Evolutionary conservation across 805 yeast species (phyloP).

Genomic region (Candida methanosorbosa): DNA sequence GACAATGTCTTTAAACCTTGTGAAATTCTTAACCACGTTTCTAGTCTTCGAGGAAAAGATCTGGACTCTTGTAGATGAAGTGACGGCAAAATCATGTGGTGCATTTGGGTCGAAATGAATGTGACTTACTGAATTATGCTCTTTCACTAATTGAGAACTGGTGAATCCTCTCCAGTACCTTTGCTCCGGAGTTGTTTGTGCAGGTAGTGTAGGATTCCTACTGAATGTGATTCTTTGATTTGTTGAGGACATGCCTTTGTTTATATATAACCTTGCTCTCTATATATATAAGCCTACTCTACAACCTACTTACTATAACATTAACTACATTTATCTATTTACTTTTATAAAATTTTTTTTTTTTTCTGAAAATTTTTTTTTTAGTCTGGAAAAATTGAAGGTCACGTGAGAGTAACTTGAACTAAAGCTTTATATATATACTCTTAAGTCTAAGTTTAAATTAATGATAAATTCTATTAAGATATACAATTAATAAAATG

Average conservation of each 20-base stretch:
- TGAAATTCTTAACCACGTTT: slow-evolving; percentile 79
- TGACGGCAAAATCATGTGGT: slow-evolving; percentile 90
- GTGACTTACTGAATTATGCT: slow-evolving; percentile 85
- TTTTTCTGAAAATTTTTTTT: no score
- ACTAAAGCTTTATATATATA: no score
- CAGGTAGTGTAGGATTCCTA: slow-evolving; percentile 70
- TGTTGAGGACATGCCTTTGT: slow-evolving; percentile 78
- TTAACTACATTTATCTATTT: no score
- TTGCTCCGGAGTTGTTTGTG: slow-evolving; percentile 85
- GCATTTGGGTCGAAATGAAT: slow-evolving; percentile 77
- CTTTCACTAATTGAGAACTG: slow-evolving; percentile 85
- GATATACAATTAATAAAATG: no score
- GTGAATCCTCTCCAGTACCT: slow-evolving; percentile 85
- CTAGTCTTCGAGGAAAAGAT: slow-evolving; percentile 90
- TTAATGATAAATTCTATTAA: no score
- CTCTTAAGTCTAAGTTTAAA: no score
- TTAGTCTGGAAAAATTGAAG: no score
- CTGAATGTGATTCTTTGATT: slow-evolving; percentile 56
- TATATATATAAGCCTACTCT: no score
- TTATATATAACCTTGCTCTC: no score
- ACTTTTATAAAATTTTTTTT: not conserved
- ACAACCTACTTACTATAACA: no score
- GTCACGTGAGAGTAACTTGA: no score
- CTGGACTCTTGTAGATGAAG: slow-evolving; percentile 86
- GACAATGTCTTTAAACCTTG: slow-evolving; percentile 85